phyloP scores from a whole-genome alignment of 495 filamentous ascomycete genomes.

The Cercophora sp. region DNA sequence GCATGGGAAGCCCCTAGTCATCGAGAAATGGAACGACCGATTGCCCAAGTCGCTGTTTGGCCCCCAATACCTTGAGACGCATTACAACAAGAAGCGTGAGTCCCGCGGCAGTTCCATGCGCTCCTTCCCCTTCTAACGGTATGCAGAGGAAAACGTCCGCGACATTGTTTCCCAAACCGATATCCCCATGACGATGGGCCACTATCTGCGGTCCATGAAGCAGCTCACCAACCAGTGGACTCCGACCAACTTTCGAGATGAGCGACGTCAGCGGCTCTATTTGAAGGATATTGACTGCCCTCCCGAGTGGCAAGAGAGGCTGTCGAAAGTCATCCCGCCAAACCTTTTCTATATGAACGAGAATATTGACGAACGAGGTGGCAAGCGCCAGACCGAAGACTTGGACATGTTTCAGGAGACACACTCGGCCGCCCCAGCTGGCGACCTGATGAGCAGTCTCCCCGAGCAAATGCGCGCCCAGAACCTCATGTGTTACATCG shows the following conservation, averaged over 20 bases:
- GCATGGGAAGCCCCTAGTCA: slow-evolving; percentile 80
- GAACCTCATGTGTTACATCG: slow-evolving; percentile 98
- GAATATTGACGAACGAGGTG: slow-evolving; percentile 47
- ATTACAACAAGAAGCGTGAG: slow-evolving; percentile 71
- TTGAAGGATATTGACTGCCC: slow-evolving; percentile 96
- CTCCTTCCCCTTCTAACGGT: background rate
- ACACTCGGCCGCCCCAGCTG: slow-evolving; percentile 47
- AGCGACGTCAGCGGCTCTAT: slow-evolving; percentile 77
- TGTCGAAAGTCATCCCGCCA: slow-evolving; percentile 72
- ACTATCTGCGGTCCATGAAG: slow-evolving; percentile 82
- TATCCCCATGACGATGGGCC: slow-evolving; percentile 74
- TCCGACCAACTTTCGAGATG: slow-evolving; percentile 60
- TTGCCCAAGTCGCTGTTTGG: slow-evolving; percentile 69
- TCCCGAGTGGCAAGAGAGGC: slow-evolving; percentile 70
- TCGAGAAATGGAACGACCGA: slow-evolving; percentile 77
- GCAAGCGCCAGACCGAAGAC: slow-evolving; percentile 42
- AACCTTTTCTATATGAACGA: slow-evolving; percentile 84
- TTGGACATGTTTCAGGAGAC: slow-evolving; percentile 47
- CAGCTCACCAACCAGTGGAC: slow-evolving; percentile 73
- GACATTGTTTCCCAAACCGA: slow-evolving; percentile 66
- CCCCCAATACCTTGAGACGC: slow-evolving; percentile 68
- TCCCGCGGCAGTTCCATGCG: background rate
- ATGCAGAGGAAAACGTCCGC: slow-evolving; percentile 59
- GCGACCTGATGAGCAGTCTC: slow-evolving; percentile 93
- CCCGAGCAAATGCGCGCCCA: slow-evolving; percentile 79